Evolutionary conservation across 2,329 filamentous ascomycete genomes (phyloP).

Genomic region (Penicillium capsulatum): DNA sequence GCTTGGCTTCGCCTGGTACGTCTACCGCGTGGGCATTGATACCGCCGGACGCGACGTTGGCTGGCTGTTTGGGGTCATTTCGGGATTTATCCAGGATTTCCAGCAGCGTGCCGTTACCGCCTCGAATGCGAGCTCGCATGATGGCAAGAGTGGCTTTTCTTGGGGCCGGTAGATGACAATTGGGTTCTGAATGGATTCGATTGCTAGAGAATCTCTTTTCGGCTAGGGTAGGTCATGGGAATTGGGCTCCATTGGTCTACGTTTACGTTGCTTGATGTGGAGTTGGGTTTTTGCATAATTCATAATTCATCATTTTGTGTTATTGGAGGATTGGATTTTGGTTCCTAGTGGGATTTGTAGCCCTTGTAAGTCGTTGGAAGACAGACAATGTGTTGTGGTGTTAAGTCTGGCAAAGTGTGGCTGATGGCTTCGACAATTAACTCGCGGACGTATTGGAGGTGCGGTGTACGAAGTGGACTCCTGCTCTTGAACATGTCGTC

Average conservation of each 20-base stretch:
- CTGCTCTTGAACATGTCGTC: no score
- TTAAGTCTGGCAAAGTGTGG: no score
- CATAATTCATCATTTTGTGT: neutral
- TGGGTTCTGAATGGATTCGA: no score
- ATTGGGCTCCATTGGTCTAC: no score
- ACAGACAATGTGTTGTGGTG: no score
- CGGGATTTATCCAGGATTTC: constrained; percentile 60
- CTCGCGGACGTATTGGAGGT: no score
- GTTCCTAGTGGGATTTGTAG: neutral
- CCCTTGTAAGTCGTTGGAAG: no score
- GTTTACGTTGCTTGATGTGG: neutral
- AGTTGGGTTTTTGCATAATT: neutral
- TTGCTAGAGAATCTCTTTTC: no score
- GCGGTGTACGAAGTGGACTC: no score
- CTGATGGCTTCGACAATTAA: no score
- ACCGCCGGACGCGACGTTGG: constrained; percentile 33
- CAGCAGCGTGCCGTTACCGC: constrained; percentile 31
- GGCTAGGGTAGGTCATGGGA: no score
- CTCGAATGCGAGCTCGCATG: constrained; percentile 32
- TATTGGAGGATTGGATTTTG: neutral
- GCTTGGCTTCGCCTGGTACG: constrained; percentile 50
- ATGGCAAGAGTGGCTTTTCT: constrained; percentile 1
- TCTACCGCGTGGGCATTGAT: constrained; percentile 45
- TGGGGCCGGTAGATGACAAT: neutral
- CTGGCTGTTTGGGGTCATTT: constrained; percentile 61